Evolutionary conservation across 1,139 yeast species (phyloP).

Genomic region (Kodamaea fungicola): DNA sequence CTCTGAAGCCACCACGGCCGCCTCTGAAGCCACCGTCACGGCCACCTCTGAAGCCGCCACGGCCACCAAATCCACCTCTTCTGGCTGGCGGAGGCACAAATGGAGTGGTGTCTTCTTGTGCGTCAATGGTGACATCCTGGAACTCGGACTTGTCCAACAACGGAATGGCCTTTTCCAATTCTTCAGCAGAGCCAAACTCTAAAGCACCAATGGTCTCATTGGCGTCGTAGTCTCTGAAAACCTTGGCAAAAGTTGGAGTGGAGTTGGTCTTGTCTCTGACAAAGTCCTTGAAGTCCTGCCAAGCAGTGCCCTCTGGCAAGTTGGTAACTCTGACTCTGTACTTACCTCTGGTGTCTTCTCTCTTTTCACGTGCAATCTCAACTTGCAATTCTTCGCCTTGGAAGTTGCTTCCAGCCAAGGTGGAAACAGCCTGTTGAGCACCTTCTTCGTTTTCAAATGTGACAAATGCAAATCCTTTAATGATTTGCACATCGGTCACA

Average conservation of each 20-base stretch:
- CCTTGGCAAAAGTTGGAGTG: slow-evolving; percentile 71
- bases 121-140: slow-evolving; percentile 61
- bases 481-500: slow-evolving; percentile 61
- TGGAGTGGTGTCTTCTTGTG: slow-evolving; percentile 80
- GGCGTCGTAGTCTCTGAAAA: slow-evolving; percentile 53
- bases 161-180: slow-evolving; percentile 65
- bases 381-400: slow-evolving; percentile 65
- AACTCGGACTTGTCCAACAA: slow-evolving; percentile 68
- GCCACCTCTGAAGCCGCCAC: slow-evolving; percentile 25
- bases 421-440: slow-evolving; percentile 64
- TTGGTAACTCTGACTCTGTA: slow-evolving; percentile 65
- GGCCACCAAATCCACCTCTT: slow-evolving; percentile 50
- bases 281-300: slow-evolving; percentile 84
- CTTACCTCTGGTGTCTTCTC: slow-evolving; percentile 62
- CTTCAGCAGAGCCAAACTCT: slow-evolving; percentile 75
- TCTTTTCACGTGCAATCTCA: slow-evolving; percentile 65
- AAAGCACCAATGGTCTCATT: slow-evolving; percentile 74
- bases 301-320: slow-evolving; percentile 72
- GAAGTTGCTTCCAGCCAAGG: slow-evolving; percentile 53
- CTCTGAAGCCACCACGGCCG: slow-evolving; percentile 32
- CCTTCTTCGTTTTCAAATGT: slow-evolving; percentile 65
- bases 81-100: slow-evolving; percentile 65
- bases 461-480: slow-evolving; percentile 76
- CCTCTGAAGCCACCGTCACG: slow-evolving; percentile 28
- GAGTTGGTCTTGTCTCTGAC: slow-evolving; percentile 66